Conservation (phyloP, 129 eudicot species). For the Centrapalus pauciflorus region DNA sequence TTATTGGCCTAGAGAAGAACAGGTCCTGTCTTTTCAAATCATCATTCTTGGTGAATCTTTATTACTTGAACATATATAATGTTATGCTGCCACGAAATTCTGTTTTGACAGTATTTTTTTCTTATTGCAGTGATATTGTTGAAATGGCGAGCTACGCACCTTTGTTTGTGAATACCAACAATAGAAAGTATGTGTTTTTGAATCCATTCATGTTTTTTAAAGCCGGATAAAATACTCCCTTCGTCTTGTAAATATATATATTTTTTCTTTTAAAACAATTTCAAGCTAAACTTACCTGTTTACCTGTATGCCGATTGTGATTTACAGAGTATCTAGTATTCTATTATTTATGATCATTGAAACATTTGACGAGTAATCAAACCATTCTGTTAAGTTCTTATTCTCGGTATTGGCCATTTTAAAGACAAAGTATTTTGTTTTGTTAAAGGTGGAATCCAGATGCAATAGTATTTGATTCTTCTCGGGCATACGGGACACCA, state of each 20-base stretch:
- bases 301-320: too few species aligned
- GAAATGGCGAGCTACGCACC: conserved; percentile 99
- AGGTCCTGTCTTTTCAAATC: conserved; percentile 47
- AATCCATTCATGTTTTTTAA: background rate
- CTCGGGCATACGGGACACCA: conserved; percentile 73
- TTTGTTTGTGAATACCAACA: conserved; percentile 62
- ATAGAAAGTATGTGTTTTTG: conserved; percentile 38
- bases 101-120: background rate
- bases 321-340: too few species aligned
- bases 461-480: conserved; percentile 83
- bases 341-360: too few species aligned
- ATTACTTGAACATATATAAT: background rate
- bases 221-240: background rate
- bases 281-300: background rate
- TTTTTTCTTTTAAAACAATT: background rate
- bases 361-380: too few species aligned
- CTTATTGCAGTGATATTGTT: conserved; percentile 58
- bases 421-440: conserved; percentile 3
- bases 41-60: too few species aligned
- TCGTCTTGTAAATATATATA: background rate
- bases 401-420: conserved; percentile 3
- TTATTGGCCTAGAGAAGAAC: conserved; percentile 82
- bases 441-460: conserved; percentile 73
- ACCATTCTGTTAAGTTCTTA: too few species aligned
- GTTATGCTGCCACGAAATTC: background rate